Evolutionary conservation across 1,284 basidiomycete genomes (phyloP).

Genomic region (Sporisorium exsertum): DNA sequence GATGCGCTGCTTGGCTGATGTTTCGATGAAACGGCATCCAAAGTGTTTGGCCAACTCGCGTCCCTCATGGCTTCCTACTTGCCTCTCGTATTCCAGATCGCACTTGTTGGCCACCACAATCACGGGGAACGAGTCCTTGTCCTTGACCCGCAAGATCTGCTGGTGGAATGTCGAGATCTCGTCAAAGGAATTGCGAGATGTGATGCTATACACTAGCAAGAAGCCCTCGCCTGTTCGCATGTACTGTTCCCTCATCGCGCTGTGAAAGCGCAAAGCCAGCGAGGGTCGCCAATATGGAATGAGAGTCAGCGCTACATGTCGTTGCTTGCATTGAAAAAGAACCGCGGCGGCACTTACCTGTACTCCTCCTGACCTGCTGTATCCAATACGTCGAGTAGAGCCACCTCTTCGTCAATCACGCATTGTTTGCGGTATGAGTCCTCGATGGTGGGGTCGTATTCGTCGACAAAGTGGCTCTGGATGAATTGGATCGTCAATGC

Average conservation of each 20-base stretch:
- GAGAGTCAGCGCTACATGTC: conserved; percentile 4
- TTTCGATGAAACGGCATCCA: conserved; percentile 96
- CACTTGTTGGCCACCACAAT: conserved; percentile 99
- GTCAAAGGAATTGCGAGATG: conserved; percentile 96
- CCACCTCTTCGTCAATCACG: conserved; percentile 93
- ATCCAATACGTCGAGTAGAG: conserved; percentile 95
- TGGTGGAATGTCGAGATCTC: conserved; percentile 97
- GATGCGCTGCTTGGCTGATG: conserved; percentile 96
- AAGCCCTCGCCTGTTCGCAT: conserved; percentile 98
- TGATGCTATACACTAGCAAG: conserved; percentile 98
- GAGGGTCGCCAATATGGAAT: neutral
- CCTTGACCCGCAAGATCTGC: conserved; percentile 86
- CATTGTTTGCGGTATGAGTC: conserved; percentile 70
- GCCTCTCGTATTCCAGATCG: conserved; percentile 96
- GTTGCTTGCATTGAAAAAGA: neutral
- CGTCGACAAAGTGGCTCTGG: conserved; percentile 91
- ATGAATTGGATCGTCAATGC: conserved; percentile 98
- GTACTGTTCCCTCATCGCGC: conserved; percentile 97
- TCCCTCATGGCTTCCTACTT: conserved; percentile 98
- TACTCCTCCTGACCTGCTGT: conserved; percentile 99
- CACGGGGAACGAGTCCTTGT: conserved; percentile 95
- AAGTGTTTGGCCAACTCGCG: conserved; percentile 96
- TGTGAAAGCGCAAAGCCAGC: conserved; percentile 67
- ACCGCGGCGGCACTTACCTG: conserved; percentile 75
- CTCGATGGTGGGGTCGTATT: conserved; percentile 98